phyloP scores from a whole-genome alignment of 371 early-diverging fungal species.

The Mucor piriformis region DNA sequence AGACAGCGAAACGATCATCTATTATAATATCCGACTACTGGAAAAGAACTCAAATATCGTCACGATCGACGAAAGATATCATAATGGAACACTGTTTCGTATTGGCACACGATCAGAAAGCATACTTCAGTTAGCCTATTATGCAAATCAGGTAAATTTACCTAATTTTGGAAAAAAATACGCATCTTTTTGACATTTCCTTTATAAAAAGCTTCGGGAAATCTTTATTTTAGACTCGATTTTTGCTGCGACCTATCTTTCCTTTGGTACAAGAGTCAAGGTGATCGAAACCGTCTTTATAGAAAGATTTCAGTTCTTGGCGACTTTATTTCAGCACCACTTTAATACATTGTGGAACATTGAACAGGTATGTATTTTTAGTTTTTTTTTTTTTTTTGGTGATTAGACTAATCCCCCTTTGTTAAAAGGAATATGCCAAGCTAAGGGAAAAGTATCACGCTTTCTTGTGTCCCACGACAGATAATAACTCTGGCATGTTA shows the following conservation, averaged over 20 bases:
- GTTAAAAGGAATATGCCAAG: neutral
- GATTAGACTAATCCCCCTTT: neutral
- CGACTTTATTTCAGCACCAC: slow-evolving; percentile 25
- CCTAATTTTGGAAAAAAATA: no score
- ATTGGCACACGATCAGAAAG: slow-evolving; percentile 26
- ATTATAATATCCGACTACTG: slow-evolving; percentile 29
- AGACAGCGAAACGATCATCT: slow-evolving; percentile 27
- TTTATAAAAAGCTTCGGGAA: slow-evolving; percentile 33
- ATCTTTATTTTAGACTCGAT: slow-evolving; percentile 32
- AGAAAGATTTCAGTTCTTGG: slow-evolving; percentile 33
- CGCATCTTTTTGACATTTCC: no score
- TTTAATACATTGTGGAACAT: slow-evolving; percentile 20
- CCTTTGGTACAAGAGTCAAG: slow-evolving; percentile 14
- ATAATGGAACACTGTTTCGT: slow-evolving; percentile 14
- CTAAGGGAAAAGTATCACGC: neutral
- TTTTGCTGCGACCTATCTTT: slow-evolving; percentile 31
- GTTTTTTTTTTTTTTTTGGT: neutral
- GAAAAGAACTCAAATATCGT: slow-evolving; percentile 30
- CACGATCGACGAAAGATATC: slow-evolving; percentile 21
- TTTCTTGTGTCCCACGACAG: neutral
- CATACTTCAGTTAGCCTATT: slow-evolving; percentile 32
- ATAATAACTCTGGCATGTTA: neutral
- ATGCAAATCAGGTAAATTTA: slow-evolving; percentile 33
- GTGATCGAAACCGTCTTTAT: slow-evolving; percentile 8
- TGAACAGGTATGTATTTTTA: slow-evolving; percentile 16